These are phyloP conservation scores for Penicilliopsis zonata DNA, from an alignment of 495 filamentous ascomycete genomes.

Conservation along the genomic window DNA sequence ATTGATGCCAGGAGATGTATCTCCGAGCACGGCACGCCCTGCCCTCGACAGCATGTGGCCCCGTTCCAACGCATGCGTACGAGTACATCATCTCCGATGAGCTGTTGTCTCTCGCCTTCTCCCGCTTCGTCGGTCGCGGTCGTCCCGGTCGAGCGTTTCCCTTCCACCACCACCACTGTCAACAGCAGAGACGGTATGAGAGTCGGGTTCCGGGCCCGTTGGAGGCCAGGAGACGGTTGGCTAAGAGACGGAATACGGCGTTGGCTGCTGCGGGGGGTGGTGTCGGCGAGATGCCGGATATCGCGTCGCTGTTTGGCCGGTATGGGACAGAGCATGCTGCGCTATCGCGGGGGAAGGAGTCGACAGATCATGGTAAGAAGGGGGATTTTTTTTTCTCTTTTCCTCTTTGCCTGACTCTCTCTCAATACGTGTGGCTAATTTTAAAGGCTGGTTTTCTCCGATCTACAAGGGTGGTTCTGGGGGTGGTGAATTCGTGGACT, in stretches of 20 bases:
- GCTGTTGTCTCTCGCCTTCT: conserved; percentile 34
- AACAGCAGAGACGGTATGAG: conserved; percentile 32
- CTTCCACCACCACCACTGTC: conserved; percentile 33
- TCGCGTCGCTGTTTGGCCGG: conserved; percentile 29
- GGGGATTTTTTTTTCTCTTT: neutral
- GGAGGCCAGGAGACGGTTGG: conserved; percentile 42
- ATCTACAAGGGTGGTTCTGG: too few relatives aligned
- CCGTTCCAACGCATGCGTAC: conserved; percentile 1
- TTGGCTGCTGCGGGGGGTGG: conserved; percentile 25
- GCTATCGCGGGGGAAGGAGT: conserved; percentile 25
- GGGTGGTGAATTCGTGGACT: too few relatives aligned
- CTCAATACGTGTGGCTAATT: too few relatives aligned
- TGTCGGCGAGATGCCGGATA: conserved; percentile 17
- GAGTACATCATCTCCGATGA: conserved; percentile 23
- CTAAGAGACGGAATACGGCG: conserved; percentile 37
- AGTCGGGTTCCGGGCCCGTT: conserved; percentile 46
- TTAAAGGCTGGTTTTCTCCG: too few relatives aligned
- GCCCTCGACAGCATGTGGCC: too few relatives aligned
- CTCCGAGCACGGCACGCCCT: conserved; percentile 30
- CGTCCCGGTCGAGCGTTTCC: too few relatives aligned
- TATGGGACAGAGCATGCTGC: conserved; percentile 33
- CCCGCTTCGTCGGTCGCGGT: conserved; percentile 33
- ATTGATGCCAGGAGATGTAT: too few relatives aligned
- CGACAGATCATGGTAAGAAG: conserved; percentile 13
- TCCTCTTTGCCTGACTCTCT: neutral